Base-by-base conservation (phyloP, 2,329 filamentous ascomycete genomes). In the Balansia obtecta region DNA sequence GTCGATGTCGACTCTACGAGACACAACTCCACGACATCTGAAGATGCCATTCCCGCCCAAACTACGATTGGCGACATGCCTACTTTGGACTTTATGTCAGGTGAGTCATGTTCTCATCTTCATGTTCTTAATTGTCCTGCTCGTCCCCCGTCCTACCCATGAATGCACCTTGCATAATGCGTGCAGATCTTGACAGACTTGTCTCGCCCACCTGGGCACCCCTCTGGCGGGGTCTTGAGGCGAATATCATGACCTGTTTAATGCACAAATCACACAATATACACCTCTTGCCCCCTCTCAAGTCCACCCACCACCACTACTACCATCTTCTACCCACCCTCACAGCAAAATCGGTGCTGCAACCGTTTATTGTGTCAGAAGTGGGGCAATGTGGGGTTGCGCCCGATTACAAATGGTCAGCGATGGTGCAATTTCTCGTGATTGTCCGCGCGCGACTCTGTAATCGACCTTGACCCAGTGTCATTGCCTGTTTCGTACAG, bases 381-480 rank as follows among this genome's bases (percentile, higher is more conserved):
- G 57, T 56, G 57, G 58, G 53, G 52, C 53, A 32, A 37, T 16
- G 20, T 46, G 52, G 49, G 45, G 46, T 44, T 41, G 40, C 44
- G 18, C 64, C 58, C 55, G 63, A 66, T 68, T 66, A 68, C 68
- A 70, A 73, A 71, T 72, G 63, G 63, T 58, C 58, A 62, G 58
- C 65, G 70, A 80, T 80, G 75, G 72, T 75, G 77, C 75, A 72
- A 81, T 80, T 75, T 65, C 76, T 70, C 76, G 76, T 79, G 77
- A 80, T 71, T 67, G 69, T 53, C 57, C 54, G 53, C 41, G 16
- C 30, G 45, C 50, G 16, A 18, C n/a, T 46, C 27, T n/a, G 34
- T 18, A 27, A 30, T 18, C 22, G 27, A 22, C 45, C 30, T 27
- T 27, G 16, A 18, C 9, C 30, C 39, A 44, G 18, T 39, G 15